A percentile compares a stretch with the other conserved stretches of the same genome.
These are phyloP conservation scores for Aspergillus glaucus DNA, from an alignment of 2,329 filamentous ascomycete genomes.

Conservation along the genomic window DNA sequence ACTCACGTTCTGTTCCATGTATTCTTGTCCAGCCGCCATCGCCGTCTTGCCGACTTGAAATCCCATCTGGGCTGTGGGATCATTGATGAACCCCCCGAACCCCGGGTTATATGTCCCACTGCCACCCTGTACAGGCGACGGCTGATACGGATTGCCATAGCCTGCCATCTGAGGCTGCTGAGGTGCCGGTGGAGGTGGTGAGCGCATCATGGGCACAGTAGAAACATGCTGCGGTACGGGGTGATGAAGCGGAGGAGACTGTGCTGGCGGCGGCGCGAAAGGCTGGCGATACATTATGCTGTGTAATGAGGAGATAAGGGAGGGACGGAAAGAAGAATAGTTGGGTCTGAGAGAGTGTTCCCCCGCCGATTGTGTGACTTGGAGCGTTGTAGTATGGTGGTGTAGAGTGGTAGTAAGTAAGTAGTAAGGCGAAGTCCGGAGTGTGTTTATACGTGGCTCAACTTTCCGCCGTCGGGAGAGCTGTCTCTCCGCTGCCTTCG, in stretches of 20 bases:
- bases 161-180: slow-evolving; percentile 58
- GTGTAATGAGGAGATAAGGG: slow-evolving; percentile 5
- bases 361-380: slow-evolving; percentile 28
- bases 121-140: slow-evolving; percentile 36
- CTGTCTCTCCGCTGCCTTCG: background rate
- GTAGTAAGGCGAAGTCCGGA: background rate
- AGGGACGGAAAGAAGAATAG: slow-evolving; percentile 7
- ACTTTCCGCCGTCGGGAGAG: background rate
- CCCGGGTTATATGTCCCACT: slow-evolving; percentile 46
- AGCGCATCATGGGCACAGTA: slow-evolving; percentile 92
- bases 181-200: slow-evolving; percentile 72
- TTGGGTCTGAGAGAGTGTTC: slow-evolving; percentile 18
- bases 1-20: slow-evolving; percentile 84
- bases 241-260: slow-evolving; percentile 89
- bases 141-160: slow-evolving; percentile 47
- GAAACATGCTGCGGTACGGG: slow-evolving; percentile 98
- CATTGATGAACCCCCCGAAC: slow-evolving; percentile 91
- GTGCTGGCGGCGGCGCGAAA: slow-evolving; percentile 67
- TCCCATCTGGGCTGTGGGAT: slow-evolving; percentile 89
- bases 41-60: slow-evolving; percentile 91
- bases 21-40: slow-evolving; percentile 85
- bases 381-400: background rate
- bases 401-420: background rate
- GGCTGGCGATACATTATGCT: slow-evolving; percentile 72
- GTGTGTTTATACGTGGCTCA: slow-evolving; percentile 1